Conservation (phyloP, 352 stramenopile genomes). For the Phytophthora rubi region DNA sequence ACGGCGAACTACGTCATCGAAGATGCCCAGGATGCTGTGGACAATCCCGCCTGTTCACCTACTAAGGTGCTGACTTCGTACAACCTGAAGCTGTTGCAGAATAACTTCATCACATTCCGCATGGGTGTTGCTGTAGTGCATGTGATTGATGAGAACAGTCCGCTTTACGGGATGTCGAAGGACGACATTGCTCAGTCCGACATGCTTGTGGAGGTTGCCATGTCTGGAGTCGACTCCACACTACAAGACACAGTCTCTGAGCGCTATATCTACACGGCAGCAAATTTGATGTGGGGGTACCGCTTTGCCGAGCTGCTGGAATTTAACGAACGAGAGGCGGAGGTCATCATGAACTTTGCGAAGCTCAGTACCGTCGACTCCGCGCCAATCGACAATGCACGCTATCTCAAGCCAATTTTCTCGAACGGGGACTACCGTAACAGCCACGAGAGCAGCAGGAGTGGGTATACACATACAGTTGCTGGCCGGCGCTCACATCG, state of each 20-base stretch:
- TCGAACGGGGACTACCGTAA: constrained; percentile 8
- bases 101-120: constrained; percentile 89
- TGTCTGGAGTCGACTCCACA: constrained; percentile 85
- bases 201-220: constrained; percentile 80
- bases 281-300: constrained; percentile 72
- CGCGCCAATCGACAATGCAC: constrained; percentile 54
- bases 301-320: constrained; percentile 77
- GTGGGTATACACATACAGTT: constrained; percentile 21
- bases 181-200: constrained; percentile 63
- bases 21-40: constrained; percentile 21
- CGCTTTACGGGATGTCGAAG: constrained; percentile 68
- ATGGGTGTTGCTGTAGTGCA: constrained; percentile 85
- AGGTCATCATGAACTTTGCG: constrained; percentile 84
- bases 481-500: constrained; percentile 26
- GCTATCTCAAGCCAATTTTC: constrained; percentile 46
- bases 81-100: constrained; percentile 79
- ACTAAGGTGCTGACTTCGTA: constrained; percentile 72
- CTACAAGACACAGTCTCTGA: constrained; percentile 84
- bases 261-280: constrained; percentile 76
- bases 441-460: constrained; percentile 15
- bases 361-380: constrained; percentile 71
- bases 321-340: constrained; percentile 67
- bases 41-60: constrained; percentile 29
- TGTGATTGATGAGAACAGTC: constrained; percentile 74
- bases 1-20: constrained; percentile 6